Conservation (phyloP, 257 asterid species). For the Lycium barbarum region DNA sequence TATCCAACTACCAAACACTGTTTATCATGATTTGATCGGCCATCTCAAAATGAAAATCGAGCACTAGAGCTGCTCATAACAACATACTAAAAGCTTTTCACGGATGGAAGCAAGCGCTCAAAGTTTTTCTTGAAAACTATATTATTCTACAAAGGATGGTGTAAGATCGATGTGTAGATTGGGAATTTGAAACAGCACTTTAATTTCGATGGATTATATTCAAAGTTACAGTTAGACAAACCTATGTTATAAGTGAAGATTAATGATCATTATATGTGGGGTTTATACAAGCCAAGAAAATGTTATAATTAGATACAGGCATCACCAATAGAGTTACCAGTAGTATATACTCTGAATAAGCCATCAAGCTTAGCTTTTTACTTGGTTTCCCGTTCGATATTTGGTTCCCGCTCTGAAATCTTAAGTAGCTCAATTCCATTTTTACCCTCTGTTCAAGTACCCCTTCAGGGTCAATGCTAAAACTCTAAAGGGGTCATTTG, state of each 20-base stretch:
- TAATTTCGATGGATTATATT: neutral
- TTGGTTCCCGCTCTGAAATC: too few species aligned
- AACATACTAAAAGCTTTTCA: too few species aligned
- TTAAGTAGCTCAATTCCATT: too few species aligned
- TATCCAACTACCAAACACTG: neutral
- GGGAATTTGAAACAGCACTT: neutral
- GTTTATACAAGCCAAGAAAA: slow-evolving; percentile 25
- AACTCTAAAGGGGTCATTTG: too few species aligned
- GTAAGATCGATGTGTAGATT: too few species aligned
- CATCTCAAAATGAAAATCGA: neutral
- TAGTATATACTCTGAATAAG: neutral
- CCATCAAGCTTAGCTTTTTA: neutral
- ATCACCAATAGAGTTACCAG: neutral
- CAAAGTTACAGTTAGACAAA: neutral
- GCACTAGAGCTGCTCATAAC: neutral
- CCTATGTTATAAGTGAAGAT: neutral
- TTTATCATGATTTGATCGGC: neutral
- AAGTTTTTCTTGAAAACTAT: too few species aligned
- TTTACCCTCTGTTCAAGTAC: too few species aligned
- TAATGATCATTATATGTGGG: slow-evolving; percentile 27
- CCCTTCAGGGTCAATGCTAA: too few species aligned
- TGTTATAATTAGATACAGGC: slow-evolving; percentile 9
- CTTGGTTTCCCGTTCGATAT: too few species aligned
- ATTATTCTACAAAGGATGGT: too few species aligned
- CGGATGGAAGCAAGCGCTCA: too few species aligned